These are phyloP conservation scores for Aspergillus quadricinctus DNA, from an alignment of 2,329 filamentous ascomycete genomes.

Conservation along the genomic window DNA sequence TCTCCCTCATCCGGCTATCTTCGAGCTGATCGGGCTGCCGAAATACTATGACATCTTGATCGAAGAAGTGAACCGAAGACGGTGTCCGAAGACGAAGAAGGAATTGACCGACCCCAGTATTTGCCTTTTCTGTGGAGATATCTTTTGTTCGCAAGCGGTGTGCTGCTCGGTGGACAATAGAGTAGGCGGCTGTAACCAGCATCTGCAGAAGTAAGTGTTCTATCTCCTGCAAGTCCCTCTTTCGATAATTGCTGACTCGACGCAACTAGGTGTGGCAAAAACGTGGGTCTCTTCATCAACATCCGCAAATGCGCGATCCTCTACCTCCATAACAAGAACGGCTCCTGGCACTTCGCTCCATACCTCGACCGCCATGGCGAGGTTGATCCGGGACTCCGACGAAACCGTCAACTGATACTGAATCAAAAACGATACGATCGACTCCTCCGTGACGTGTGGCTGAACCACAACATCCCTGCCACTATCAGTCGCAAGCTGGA, in stretches of 20 bases:
- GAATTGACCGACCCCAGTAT: slow-evolving; percentile 87
- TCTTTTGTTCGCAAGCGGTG: slow-evolving; percentile 90
- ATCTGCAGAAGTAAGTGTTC: slow-evolving; percentile 69
- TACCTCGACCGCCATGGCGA: slow-evolving; percentile 97
- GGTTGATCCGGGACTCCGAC: slow-evolving; percentile 82
- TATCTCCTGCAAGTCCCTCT: not conserved
- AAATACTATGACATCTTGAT: slow-evolving; percentile 89
- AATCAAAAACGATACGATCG: slow-evolving; percentile 93
- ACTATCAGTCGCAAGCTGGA: slow-evolving; percentile 87
- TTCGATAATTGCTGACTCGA: slow-evolving; percentile 9
- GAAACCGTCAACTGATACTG: slow-evolving; percentile 83
- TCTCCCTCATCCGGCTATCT: slow-evolving; percentile 81
- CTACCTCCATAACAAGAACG: slow-evolving; percentile 76
- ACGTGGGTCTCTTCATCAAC: slow-evolving; percentile 91
- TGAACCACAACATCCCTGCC: slow-evolving; percentile 80
- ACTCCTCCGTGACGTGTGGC: slow-evolving; percentile 78
- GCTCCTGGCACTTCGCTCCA: slow-evolving; percentile 80
- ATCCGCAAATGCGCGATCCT: slow-evolving; percentile 93
- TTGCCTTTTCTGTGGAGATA: slow-evolving; percentile 92
- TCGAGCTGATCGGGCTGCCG: slow-evolving; percentile 87
- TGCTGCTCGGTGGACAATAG: slow-evolving; percentile 73
- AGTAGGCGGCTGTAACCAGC: slow-evolving; percentile 78
- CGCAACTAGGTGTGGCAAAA: slow-evolving; percentile 68
- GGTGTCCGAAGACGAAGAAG: slow-evolving; percentile 85
- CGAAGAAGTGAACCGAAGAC: slow-evolving; percentile 78